Evolutionary conservation across 805 yeast species (phyloP).

Genomic region (Naumovozyma baii): DNA sequence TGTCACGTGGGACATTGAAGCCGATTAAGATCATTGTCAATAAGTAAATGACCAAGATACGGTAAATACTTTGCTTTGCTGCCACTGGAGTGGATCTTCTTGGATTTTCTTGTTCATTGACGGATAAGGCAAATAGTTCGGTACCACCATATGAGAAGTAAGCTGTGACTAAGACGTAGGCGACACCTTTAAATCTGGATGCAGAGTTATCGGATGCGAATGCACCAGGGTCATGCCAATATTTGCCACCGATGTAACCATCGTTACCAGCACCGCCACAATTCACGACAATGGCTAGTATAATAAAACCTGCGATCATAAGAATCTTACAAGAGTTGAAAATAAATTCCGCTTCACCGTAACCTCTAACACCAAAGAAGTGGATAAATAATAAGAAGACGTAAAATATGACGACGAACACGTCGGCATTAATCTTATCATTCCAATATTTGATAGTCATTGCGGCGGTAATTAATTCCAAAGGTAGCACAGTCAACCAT

Average conservation of each 20-base stretch:
- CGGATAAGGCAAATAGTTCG: constrained; percentile 55
- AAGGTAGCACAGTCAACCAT: constrained; percentile 54
- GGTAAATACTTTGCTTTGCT: constrained; percentile 56
- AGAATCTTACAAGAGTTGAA: constrained; percentile 46
- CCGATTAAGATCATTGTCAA: constrained; percentile 46
- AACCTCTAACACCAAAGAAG: constrained; percentile 52
- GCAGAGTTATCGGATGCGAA: constrained; percentile 24
- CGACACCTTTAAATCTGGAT: constrained; percentile 49
- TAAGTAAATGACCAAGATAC: constrained; percentile 50
- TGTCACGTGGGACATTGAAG: constrained; percentile 50
- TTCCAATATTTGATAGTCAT: constrained; percentile 47
- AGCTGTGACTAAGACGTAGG: constrained; percentile 54
- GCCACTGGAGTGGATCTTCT: constrained; percentile 54
- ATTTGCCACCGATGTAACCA: constrained; percentile 48
- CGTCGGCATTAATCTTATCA: constrained; percentile 38
- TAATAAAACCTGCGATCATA: constrained; percentile 49
- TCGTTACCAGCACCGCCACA: constrained; percentile 51
- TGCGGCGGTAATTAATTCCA: constrained; percentile 54
- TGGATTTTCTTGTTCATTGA: constrained; percentile 54
- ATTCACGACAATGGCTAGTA: constrained; percentile 44
- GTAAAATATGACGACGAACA: constrained; percentile 48
- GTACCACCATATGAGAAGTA: constrained; percentile 59
- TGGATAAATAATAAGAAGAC: constrained; percentile 42
- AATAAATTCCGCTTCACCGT: constrained; percentile 59
- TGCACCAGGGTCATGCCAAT: constrained; percentile 53